These are phyloP conservation scores for Didymella sp. DNA, from an alignment of 2,329 filamentous ascomycete genomes.

Conservation along the genomic window DNA sequence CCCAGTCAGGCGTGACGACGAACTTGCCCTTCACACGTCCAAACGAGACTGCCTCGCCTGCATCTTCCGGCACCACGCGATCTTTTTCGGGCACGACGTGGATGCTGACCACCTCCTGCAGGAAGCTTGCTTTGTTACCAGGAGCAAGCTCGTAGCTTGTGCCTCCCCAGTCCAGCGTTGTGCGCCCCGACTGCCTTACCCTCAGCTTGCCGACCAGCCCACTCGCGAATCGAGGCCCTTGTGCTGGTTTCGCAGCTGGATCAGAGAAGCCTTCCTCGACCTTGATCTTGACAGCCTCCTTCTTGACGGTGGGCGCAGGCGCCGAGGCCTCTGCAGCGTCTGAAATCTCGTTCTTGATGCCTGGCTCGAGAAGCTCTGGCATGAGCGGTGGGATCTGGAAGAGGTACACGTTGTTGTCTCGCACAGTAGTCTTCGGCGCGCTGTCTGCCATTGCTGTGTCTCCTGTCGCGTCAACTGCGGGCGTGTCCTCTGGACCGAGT, in stretches of 20 bases:
- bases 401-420: constrained; percentile 65
- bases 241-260: constrained; percentile 19
- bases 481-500: constrained; percentile 50
- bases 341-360: constrained; percentile 41
- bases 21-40: constrained; percentile 70
- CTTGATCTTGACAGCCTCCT: constrained; percentile 36
- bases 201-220: constrained; percentile 67
- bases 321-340: constrained; percentile 25
- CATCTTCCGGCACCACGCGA: constrained; percentile 44
- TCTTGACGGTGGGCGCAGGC: constrained; percentile 22
- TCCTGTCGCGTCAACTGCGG: constrained; percentile 49
- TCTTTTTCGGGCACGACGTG: constrained; percentile 44
- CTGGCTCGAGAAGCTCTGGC: constrained; percentile 60
- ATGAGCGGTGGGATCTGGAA: constrained; percentile 70
- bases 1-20: constrained; percentile 68
- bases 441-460: constrained; percentile 50
- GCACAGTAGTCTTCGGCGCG: constrained; percentile 37
- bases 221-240: constrained; percentile 53
- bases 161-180: constrained; percentile 69
- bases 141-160: constrained; percentile 64
- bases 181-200: constrained; percentile 66
- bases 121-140: constrained; percentile 63
- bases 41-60: constrained; percentile 61
- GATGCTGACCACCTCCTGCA: constrained; percentile 64
- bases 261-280: constrained; percentile 41